These are phyloP conservation scores for Wallacemonas sp. DNA, from an alignment of 208 protist genomes.

Conservation along the genomic window DNA sequence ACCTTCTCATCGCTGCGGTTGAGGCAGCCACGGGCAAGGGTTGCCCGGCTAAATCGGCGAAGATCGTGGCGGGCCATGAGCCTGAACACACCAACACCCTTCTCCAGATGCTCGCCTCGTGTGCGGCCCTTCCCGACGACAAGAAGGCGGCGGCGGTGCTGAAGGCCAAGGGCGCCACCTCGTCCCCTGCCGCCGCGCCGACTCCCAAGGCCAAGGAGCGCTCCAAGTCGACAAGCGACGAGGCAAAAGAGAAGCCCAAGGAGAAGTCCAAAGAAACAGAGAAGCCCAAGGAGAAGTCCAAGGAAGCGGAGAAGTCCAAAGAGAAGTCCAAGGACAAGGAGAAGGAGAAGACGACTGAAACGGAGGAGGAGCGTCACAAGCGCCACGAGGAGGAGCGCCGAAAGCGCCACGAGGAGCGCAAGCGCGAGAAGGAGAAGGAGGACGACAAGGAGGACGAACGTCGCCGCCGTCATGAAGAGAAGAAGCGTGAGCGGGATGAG, in stretches of 20 bases:
- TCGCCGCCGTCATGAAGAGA: conserved; percentile 24
- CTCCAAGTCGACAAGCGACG: conserved; percentile 5
- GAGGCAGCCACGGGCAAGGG: conserved; percentile 73
- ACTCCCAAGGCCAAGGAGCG: background rate
- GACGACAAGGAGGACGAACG: conserved; percentile 21
- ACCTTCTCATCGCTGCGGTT: conserved; percentile 69
- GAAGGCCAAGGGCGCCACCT: conserved; percentile 51
- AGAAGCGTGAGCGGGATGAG: conserved; percentile 22
- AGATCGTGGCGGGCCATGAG: conserved; percentile 87
- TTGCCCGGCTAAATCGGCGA: conserved; percentile 53
- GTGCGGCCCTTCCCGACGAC: conserved; percentile 49
- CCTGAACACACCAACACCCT: conserved; percentile 86
- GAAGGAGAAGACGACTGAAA: conserved; percentile 23
- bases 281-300: conserved; percentile 8
- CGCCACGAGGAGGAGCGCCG: conserved; percentile 60
- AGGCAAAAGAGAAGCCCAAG: conserved; percentile 10
- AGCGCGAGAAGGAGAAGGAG: conserved; percentile 27
- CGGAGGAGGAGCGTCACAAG: conserved; percentile 58
- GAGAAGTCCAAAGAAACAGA: conserved; percentile 14
- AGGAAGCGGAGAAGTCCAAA: conserved; percentile 10
- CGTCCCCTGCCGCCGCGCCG: background rate
- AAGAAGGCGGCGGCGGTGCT: conserved; percentile 65
- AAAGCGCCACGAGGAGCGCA: conserved; percentile 50
- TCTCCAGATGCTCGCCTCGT: conserved; percentile 79
- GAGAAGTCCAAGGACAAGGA: conserved; percentile 17